Conservation (phyloP, 805 yeast species). For the Saturnispora kantuleensis region DNA sequence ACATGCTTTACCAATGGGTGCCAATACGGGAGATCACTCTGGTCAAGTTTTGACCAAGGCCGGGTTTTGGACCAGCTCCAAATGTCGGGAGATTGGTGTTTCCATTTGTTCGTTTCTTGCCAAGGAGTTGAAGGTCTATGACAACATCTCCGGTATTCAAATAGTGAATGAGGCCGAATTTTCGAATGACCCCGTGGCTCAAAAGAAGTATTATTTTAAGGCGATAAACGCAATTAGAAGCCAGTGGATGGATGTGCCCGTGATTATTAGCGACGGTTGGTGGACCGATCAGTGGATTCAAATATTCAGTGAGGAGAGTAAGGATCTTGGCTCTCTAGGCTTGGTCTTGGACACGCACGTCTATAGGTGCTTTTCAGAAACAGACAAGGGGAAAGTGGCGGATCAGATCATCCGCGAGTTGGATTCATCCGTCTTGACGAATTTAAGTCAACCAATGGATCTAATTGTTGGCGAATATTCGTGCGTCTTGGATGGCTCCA, state of each 20-base stretch:
- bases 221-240: slow-evolving; percentile 54
- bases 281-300: slow-evolving; percentile 70
- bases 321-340: slow-evolving; percentile 36
- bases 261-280: slow-evolving; percentile 91
- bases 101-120: slow-evolving; percentile 53
- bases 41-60: slow-evolving; percentile 56
- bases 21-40: slow-evolving; percentile 77
- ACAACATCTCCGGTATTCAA: slow-evolving; percentile 75
- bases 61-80: slow-evolving; percentile 49
- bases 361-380: slow-evolving; percentile 76
- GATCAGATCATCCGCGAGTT: slow-evolving; percentile 53
- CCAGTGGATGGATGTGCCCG: slow-evolving; percentile 49
- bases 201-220: slow-evolving; percentile 50
- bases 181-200: slow-evolving; percentile 41
- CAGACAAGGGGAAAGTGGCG: slow-evolving; percentile 58
- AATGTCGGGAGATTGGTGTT: slow-evolving; percentile 36
- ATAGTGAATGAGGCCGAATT: slow-evolving; percentile 77
- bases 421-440: slow-evolving; percentile 37
- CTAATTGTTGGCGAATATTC: slow-evolving; percentile 84
- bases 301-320: slow-evolving; percentile 41
- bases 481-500: slow-evolving; percentile 66
- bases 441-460: slow-evolving; percentile 42
- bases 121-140: slow-evolving; percentile 41
- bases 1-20: slow-evolving; percentile 90
- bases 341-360: slow-evolving; percentile 77